Conservation (phyloP, 805 yeast species). For the Saccharomycopsis guyanensis region DNA sequence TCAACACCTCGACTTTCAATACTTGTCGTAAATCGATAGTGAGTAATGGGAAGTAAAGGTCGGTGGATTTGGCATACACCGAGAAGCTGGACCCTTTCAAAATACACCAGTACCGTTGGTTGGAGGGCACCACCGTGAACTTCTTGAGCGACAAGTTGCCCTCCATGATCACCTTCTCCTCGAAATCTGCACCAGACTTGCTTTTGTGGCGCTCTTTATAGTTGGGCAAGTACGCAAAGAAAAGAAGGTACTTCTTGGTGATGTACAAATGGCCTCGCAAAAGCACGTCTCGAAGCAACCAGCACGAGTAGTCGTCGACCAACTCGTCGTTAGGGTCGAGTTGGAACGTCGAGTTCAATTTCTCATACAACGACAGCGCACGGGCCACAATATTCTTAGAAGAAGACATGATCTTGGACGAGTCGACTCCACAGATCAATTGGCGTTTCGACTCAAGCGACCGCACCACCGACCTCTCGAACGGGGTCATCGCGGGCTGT, state of each 20-base stretch:
- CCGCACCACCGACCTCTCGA: constrained; percentile 16
- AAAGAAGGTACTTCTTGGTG: constrained; percentile 56
- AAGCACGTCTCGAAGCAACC: constrained; percentile 77
- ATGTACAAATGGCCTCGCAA: constrained; percentile 80
- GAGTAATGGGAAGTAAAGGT: constrained; percentile 74
- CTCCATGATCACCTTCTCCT: constrained; percentile 36
- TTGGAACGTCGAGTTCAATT: constrained; percentile 33
- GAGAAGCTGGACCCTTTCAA: constrained; percentile 61
- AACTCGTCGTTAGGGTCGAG: constrained; percentile 50
- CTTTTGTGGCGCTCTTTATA: not conserved
- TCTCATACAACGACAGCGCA: constrained; percentile 32
- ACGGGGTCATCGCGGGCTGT: not conserved
- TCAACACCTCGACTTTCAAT: constrained; percentile 45
- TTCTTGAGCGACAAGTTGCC: constrained; percentile 45
- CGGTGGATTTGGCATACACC: constrained; percentile 63
- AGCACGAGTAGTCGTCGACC: constrained; percentile 58
- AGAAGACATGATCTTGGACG: constrained; percentile 21
- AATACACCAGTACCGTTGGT: constrained; percentile 71
- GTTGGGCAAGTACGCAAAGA: constrained; percentile 69
- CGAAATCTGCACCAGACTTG: constrained; percentile 13
- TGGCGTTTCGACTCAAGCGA: constrained; percentile 16
- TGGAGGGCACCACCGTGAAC: constrained; percentile 17
- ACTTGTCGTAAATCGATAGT: constrained; percentile 68
- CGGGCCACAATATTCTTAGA: constrained; percentile 28
- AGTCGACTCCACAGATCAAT: constrained; percentile 25